These are phyloP conservation scores for Acer negundo DNA, from an alignment of 345 rosid species.

Conservation along the genomic window DNA sequence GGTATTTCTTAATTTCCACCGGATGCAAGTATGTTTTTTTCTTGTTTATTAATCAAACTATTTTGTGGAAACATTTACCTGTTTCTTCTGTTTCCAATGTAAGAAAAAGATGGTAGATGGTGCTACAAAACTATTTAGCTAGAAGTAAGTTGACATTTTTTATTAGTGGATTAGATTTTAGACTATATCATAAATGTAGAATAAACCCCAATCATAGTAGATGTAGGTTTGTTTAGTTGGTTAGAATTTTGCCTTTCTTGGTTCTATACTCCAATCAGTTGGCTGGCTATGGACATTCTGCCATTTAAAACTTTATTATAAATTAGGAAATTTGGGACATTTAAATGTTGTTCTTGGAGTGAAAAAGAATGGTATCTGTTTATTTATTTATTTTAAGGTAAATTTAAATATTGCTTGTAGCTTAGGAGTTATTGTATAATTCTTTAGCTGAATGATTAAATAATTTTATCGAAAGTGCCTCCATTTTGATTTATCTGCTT, in stretches of 20 bases:
- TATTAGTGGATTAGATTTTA: not conserved
- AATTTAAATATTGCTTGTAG: not conserved
- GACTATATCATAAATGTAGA: not conserved
- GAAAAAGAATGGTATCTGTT: not conserved
- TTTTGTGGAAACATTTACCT: not conserved
- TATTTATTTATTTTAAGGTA: not conserved
- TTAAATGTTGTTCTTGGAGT: not conserved
- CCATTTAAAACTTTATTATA: not conserved
- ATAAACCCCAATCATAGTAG: not conserved
- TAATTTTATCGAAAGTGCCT: not conserved
- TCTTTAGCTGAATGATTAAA: constrained; percentile 4
- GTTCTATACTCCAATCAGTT: not conserved
- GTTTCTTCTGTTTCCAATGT: not conserved
- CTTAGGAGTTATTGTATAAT: constrained; percentile 1
- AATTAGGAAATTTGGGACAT: not conserved
- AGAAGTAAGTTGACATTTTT: not conserved
- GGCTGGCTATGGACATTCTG: not conserved
- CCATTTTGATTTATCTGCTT: not conserved
- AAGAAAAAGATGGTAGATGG: not conserved
- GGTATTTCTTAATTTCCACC: not conserved
- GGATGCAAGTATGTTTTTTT: not conserved
- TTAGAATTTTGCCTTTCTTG: not conserved
- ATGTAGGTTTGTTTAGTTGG: not conserved
- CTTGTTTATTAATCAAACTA: not conserved
- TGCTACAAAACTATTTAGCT: not conserved